Percentiles rank a stretch among this genome's conserved stretches.
Conservation (phyloP, 352 stramenopile species). For the Phytophthora sp. region DNA sequence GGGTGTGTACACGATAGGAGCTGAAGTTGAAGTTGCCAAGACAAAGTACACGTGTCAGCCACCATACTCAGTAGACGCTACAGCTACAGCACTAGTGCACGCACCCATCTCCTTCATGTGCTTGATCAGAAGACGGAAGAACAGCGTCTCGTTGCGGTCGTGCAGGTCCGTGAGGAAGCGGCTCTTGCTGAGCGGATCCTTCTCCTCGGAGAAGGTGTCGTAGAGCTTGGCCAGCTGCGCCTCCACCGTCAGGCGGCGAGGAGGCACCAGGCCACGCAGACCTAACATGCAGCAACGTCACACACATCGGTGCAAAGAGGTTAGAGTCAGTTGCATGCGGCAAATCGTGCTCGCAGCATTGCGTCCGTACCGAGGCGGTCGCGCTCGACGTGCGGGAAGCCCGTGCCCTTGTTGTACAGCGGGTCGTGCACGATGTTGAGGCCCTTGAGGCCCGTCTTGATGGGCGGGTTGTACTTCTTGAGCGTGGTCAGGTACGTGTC, state of each 20-base stretch:
- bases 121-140: conserved; percentile 93
- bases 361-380: conserved; percentile 70
- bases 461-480: conserved; percentile 81
- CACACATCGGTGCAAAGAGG: neutral
- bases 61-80: neutral
- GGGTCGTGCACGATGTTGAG: conserved; percentile 87
- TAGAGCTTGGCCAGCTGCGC: conserved; percentile 82
- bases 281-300: conserved; percentile 38
- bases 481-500: conserved; percentile 62
- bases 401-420: conserved; percentile 90
- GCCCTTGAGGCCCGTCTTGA: conserved; percentile 78
- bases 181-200: conserved; percentile 92
- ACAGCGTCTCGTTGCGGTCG: conserved; percentile 96
- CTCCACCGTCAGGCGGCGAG: conserved; percentile 71
- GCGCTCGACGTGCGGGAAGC: conserved; percentile 84
- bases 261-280: conserved; percentile 84
- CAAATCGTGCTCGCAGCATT: neutral
- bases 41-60: conserved; percentile 36
- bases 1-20: conserved; percentile 97
- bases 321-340: conserved; percentile 1
- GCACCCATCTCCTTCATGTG: conserved; percentile 93
- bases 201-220: conserved; percentile 66
- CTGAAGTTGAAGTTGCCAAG: conserved; percentile 33
- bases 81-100: conserved; percentile 12
- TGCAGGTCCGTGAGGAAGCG: conserved; percentile 94